Evolutionary conservation across 2,329 filamentous ascomycete species (phyloP).

Genomic region (Fusarium metavorans): DNA sequence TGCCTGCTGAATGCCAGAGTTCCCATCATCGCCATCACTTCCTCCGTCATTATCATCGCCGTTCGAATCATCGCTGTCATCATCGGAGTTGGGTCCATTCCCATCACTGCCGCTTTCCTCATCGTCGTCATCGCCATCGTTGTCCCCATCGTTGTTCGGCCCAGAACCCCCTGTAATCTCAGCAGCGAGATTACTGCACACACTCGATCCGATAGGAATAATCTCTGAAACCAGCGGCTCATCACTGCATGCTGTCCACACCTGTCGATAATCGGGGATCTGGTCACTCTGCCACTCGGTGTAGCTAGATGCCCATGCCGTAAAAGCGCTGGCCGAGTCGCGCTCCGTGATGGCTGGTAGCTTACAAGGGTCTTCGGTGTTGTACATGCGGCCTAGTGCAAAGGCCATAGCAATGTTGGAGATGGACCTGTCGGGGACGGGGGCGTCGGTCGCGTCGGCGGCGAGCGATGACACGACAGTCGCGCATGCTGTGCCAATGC

Average conservation of each 20-base stretch:
- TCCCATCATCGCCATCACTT: not conserved
- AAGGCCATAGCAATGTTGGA: not conserved
- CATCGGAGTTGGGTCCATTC: not conserved
- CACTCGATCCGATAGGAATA: not conserved
- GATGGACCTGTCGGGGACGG: not conserved
- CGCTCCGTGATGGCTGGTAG: not conserved
- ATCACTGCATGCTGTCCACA: constrained; percentile 3
- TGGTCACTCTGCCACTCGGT: not conserved
- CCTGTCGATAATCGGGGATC: not conserved
- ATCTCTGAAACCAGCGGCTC: not conserved
- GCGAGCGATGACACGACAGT: not conserved
- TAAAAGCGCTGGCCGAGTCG: not conserved
- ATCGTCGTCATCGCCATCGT: not conserved
- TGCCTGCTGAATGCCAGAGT: not conserved
- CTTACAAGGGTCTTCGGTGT: not conserved
- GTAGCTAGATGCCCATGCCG: not conserved
- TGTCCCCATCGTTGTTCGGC: not conserved
- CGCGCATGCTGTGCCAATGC: not conserved
- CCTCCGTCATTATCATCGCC: not conserved
- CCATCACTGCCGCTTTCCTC: not conserved
- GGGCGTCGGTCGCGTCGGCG: not conserved
- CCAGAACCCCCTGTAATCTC: constrained; percentile 6
- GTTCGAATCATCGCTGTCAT: not conserved
- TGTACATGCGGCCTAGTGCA: not conserved
- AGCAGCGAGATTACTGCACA: constrained; percentile 11